Base-by-base conservation (phyloP, 495 filamentous ascomycete genomes). In the Hypoxylon crocopeplum region DNA sequence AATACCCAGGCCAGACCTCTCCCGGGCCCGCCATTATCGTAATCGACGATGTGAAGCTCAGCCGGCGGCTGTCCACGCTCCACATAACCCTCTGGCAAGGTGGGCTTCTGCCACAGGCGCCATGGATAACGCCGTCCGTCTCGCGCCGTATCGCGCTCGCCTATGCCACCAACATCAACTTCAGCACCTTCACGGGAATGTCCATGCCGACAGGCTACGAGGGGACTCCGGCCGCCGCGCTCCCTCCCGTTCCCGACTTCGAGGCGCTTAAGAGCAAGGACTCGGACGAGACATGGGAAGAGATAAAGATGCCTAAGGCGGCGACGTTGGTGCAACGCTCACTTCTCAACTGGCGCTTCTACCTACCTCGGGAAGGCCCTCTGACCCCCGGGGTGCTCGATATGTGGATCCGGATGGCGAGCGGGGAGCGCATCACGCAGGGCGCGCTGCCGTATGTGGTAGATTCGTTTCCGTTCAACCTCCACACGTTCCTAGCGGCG, bases 41-140 rank as follows among this genome's bases (percentile, higher is more conserved):
- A 12, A 79, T 96, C 36, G 78, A 86, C 44, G 88, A 93, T 55
- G 72, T 84, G 29, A 96, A 95, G 67, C 76, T 89, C 10, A 89
- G 91, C 32, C 73, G 83, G 1, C 82, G 87, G 42, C 82, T 88
- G 6, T 88, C 88, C 25, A 84, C 85, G 4, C 73, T 94, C 10
- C 89, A 91, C 68, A 75, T 90, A 11, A 84, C 82, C 0, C 83
- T 95, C 0, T 73, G 73, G 46, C 75, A 80, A 48, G 48, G 58
- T 13, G 65, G 57, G 5, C 68, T 75, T 0, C 50, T 69, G 7
- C 27, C 67, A 2, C 27, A 62, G 1, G 40, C 62, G 1, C 71
- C 74, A 2, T 77, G 69, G 71, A 60, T 65, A 47, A 65, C 67
- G 0, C 54, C 41, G 1, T 51, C 58, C 2, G 55, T 62, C 4